Evolutionary conservation across 2,329 filamentous ascomycete genomes (phyloP).

Genomic region (Dactylonectria macrodidyma): DNA sequence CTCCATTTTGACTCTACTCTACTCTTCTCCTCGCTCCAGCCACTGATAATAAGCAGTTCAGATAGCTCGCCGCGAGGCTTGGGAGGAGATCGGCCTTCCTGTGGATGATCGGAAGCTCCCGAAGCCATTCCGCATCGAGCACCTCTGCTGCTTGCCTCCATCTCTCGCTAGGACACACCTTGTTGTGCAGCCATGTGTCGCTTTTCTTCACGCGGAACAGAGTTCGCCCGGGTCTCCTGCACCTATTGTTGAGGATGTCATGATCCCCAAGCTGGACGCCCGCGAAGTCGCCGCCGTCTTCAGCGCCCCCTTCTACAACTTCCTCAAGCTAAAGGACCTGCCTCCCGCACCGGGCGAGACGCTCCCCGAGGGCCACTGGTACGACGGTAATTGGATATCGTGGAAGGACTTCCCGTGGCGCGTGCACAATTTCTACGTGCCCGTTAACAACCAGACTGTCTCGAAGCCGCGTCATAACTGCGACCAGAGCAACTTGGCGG

Average conservation of each 20-base stretch:
- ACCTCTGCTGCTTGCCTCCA: constrained; percentile 87
- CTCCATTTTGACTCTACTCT: background rate
- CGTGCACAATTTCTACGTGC: constrained; percentile 94
- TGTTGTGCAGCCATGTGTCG: constrained; percentile 82
- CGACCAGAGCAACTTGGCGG: constrained; percentile 60
- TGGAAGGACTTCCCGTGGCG: constrained; percentile 86
- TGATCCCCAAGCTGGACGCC: constrained; percentile 87
- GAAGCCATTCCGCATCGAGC: constrained; percentile 85
- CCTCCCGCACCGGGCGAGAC: constrained; percentile 54
- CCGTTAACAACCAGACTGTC: constrained; percentile 79
- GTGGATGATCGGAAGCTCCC: constrained; percentile 78
- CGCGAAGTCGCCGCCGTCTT: constrained; percentile 96
- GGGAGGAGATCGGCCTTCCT: constrained; percentile 93
- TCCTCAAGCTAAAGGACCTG: constrained; percentile 76
- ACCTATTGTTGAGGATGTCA: constrained; percentile 74
- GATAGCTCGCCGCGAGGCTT: constrained; percentile 90
- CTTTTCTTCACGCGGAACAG: constrained; percentile 79
- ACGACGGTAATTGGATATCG: constrained; percentile 84
- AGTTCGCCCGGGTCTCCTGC: constrained; percentile 49
- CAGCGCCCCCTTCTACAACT: constrained; percentile 89
- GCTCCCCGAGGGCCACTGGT: constrained; percentile 78
- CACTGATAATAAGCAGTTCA: constrained; percentile 68
- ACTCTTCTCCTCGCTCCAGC: background rate
- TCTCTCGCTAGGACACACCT: constrained; percentile 82
- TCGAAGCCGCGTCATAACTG: constrained; percentile 67